These are phyloP conservation scores for Oryza glaberrima DNA, from an alignment of 176 grass and related monocot genomes.

Conservation along the genomic window DNA sequence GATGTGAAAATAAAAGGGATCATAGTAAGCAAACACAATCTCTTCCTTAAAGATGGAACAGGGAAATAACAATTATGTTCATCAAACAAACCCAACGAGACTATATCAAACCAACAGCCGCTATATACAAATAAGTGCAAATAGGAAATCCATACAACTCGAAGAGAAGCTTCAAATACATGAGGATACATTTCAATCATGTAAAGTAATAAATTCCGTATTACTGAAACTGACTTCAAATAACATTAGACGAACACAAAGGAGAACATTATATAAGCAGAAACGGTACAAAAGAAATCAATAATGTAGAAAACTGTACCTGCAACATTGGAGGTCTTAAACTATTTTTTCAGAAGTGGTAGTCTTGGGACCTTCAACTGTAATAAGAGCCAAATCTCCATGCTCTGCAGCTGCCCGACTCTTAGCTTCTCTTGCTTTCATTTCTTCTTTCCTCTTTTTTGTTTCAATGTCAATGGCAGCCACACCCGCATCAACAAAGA, in stretches of 20 bases:
- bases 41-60: background rate
- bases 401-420: conserved; percentile 70
- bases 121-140: background rate
- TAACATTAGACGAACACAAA: background rate
- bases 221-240: conserved; percentile 5
- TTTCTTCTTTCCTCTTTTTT: conserved; percentile 95
- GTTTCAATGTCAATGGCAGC: conserved; percentile 92
- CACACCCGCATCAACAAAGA: conserved; percentile 97
- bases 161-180: conserved; percentile 28
- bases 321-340: conserved; percentile 96
- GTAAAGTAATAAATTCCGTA: background rate
- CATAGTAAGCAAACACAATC: background rate
- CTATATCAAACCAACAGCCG: conserved; percentile 7
- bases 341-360: conserved; percentile 69
- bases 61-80: background rate
- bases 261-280: too few relatives aligned
- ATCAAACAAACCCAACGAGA: conserved; percentile 9
- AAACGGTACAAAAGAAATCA: background rate
- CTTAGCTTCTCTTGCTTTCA: conserved; percentile 94
- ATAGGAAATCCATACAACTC: conserved; percentile 4
- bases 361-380: conserved; percentile 78
- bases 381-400: conserved; percentile 92
- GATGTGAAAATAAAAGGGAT: background rate
- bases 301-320: conserved; percentile 51
- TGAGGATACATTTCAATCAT: background rate